A percentile compares a stretch with the other conserved stretches of the same genome.
Conservation (phyloP, 768 basidiomycete genomes). For the Podaxis sp. region DNA sequence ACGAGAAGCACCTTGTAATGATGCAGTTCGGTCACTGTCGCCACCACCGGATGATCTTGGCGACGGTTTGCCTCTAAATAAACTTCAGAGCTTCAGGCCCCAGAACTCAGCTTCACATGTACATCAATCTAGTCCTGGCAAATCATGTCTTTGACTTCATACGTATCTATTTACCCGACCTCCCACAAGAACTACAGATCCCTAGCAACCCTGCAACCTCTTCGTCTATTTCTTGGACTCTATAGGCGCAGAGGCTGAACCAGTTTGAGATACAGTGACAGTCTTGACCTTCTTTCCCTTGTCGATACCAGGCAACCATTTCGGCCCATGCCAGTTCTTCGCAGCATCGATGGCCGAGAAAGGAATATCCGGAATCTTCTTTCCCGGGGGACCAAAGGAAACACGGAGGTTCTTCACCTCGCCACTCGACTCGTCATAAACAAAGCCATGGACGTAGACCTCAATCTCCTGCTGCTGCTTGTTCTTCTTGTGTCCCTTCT, state of each 20-base stretch:
- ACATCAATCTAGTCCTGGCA: neutral
- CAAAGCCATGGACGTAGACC: slow-evolving; percentile 56
- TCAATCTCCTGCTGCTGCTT: slow-evolving; percentile 27
- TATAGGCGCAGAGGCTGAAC: neutral
- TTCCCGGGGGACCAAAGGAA: slow-evolving; percentile 39
- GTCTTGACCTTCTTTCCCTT: slow-evolving; percentile 22
- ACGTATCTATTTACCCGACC: too few relatives aligned
- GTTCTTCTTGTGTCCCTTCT: slow-evolving; percentile 17
- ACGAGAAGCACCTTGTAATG: neutral
- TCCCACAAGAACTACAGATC: too few relatives aligned
- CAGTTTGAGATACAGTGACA: neutral
- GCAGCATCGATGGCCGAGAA: slow-evolving; percentile 30
- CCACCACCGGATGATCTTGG: neutral
- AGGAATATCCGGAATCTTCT: slow-evolving; percentile 32
- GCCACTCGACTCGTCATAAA: slow-evolving; percentile 53
- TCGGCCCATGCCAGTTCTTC: slow-evolving; percentile 27
- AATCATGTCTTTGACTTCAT: too few relatives aligned
- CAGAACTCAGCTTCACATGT: neutral
- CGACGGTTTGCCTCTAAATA: neutral
- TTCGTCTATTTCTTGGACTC: neutral
- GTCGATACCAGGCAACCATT: slow-evolving; percentile 21
- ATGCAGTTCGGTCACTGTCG: neutral
- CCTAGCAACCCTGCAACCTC: too few relatives aligned
- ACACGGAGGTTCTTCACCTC: slow-evolving; percentile 47
- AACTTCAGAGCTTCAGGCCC: neutral